Base-by-base conservation (phyloP, 192 early-diverging fungal genomes). In the Podochytrium sp. region DNA sequence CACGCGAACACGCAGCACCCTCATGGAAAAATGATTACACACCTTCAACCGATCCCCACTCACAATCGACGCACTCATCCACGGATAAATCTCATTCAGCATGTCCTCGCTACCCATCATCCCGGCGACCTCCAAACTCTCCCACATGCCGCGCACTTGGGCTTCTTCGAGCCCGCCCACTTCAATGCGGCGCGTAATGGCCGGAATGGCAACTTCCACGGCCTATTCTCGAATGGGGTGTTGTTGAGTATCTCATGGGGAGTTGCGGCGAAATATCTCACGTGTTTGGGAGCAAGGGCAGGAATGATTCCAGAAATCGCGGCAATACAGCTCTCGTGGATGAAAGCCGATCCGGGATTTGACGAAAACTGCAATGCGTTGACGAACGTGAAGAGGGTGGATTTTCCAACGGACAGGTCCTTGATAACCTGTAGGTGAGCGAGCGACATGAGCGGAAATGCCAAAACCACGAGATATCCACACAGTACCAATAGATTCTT, bases 161-260 rank as follows among this genome's bases (percentile, higher is more conserved):
- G 56, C 25, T 56, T 25, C 32, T 33, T 30, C 27, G 34, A 52
- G 32, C 37, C 71, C 18, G 20, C 20, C 37, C 38, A 63, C 78
- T 42, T 78, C 69, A 33, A 85, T 67, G 25, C 65, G 37, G 23
- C 75, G 63, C 18, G 58, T 51, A 16, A 85, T 74, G 16, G 79
- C 78, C 7, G 83, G 82, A 32, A 85, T 79, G 1, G 74, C 83
- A 37, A 79, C 68, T 74, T 83, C 75, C 7, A 79, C 64, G 7
- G 61, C 42, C 68, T 76, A 33, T n/a, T n/a, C n/a, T n/a, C n/a
- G n/a, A n/a, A 33, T 1, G 50, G 55, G 12, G 14, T 6, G 59
- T 73, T 52, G 18, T 32, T 38, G 27, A 63, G 29, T n/a, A 10
- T n/a, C n/a, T n/a, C n/a, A n/a, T n/a, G n/a, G n/a, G n/a, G n/a